phyloP scores from a whole-genome alignment of 2,329 filamentous ascomycete species.

The Aspergillus sp. region DNA sequence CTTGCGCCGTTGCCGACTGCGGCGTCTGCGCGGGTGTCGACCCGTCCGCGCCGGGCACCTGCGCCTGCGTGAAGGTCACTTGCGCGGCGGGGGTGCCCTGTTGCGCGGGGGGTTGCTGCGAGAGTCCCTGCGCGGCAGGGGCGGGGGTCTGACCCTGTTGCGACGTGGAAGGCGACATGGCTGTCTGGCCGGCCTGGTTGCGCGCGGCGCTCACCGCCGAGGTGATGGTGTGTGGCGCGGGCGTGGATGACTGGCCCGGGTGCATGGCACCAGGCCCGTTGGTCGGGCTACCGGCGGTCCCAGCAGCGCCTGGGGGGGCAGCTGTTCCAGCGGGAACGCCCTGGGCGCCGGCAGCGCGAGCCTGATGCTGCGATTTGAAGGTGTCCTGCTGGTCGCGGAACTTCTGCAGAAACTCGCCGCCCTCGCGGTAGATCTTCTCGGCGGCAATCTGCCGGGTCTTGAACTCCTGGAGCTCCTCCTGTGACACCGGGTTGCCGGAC shows the following conservation, averaged over 20 bases:
- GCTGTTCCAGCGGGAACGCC: conserved; percentile 14
- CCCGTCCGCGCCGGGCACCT: conserved; percentile 26
- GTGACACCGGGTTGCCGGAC: conserved; percentile 34
- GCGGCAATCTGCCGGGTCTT: conserved; percentile 40
- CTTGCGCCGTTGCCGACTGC: conserved; percentile 30
- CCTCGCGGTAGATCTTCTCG: conserved; percentile 42
- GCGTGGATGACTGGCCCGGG: conserved; percentile 32
- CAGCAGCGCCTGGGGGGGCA: conserved; percentile 16
- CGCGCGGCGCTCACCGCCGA: conserved; percentile 47
- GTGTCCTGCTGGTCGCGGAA: conserved; percentile 49
- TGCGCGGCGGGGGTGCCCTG: conserved; percentile 28
- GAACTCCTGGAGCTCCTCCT: conserved; percentile 43
- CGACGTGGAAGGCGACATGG: conserved; percentile 35
- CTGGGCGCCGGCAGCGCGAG: conserved; percentile 14
- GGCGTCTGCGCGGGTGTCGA: conserved; percentile 32
- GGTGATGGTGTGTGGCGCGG: conserved; percentile 47
- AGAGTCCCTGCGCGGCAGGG: conserved; percentile 22
- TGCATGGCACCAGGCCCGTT: conserved; percentile 27
- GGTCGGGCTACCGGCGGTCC: conserved; percentile 20
- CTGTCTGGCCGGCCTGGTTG: conserved; percentile 36
- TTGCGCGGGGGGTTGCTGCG: conserved; percentile 17
- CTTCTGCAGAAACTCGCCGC: conserved; percentile 46
- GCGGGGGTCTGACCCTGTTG: conserved; percentile 31
- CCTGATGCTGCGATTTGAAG: conserved; percentile 37
- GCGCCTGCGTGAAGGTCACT: conserved; percentile 26